Base-by-base conservation (phyloP, 768 basidiomycete genomes). In the Krasilnikovozyma curviuscula region DNA sequence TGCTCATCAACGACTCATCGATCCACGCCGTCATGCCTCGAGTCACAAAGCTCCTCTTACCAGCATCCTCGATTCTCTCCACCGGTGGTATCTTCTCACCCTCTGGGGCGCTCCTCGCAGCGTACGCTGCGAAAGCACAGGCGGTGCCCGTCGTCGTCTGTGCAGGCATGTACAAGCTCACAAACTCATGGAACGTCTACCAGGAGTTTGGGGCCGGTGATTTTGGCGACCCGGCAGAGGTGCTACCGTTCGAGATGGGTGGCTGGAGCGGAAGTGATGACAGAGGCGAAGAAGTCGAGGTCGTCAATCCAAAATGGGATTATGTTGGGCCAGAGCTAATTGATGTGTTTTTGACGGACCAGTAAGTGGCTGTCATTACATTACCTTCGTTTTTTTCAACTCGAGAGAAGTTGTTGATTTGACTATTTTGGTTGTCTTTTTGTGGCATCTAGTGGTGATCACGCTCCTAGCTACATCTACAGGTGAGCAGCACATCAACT, bases 21-120 rank as follows among this genome's bases (percentile, higher is more conserved):
- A 79, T 95, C 62, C 91, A 82, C 61, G 85, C 88, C 10, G 73
- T 98, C 54, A 84, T 97, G 78, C 91, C 93, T 5, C 78, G 91
- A 51, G 82, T 91, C 52, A 91, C 88, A 68, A 98, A 98, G 66
- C 81, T 97, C 56, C 77, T 98, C 50, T 72, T 98, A 39, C 85
- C 88, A 25, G 81, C 88, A 10, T 91, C 95, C 64, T 78, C 82
- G n/a, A 81, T 97, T 58, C 77, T 93, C 42, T 89, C 91, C 23
- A 91, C 95, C 59, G 93, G 93, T 13, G 88, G 89, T 13, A 80
- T 95, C 73, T 88, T 91, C 63, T 81, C 83, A 14, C 73, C 83
- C 37, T 73, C 81, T 0, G 89, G 89, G 18, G 81, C 84, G 1
- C 71, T 86, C 16, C 69, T 88, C 35, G 83, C 79, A 1, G 84